Evolutionary conservation across 164 flowering plant species (phyloP).

Genomic region (Chimonanthus salicifolius): DNA sequence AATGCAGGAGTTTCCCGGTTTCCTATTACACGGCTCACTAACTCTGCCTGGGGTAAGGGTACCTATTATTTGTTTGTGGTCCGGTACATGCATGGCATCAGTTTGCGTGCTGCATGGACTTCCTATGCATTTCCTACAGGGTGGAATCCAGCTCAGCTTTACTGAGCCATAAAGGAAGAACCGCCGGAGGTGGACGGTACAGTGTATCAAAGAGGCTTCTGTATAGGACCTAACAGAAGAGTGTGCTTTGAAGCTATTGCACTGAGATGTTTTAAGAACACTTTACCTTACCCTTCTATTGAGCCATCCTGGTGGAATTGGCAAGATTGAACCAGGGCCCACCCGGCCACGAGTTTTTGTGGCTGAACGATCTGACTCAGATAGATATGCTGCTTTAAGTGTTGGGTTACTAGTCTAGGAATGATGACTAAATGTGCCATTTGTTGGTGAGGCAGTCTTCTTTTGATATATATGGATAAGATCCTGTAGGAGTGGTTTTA

Average conservation of each 20-base stretch:
- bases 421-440: too few relatives aligned
- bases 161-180: not conserved
- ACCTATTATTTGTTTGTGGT: not conserved
- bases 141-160: not conserved
- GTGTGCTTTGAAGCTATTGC: not conserved
- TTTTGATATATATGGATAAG: too few relatives aligned
- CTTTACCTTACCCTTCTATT: not conserved
- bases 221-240: not conserved
- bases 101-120: constrained; percentile 8
- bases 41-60: constrained; percentile 5
- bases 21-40: constrained; percentile 5
- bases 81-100: constrained; percentile 3
- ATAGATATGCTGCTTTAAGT: too few relatives aligned
- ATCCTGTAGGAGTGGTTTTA: too few relatives aligned
- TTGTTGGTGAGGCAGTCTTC: too few relatives aligned
- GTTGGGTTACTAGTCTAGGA: too few relatives aligned
- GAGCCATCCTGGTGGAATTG: too few relatives aligned
- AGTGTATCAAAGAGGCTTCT: not conserved
- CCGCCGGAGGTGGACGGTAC: not conserved
- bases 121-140: not conserved
- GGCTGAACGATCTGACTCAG: too few relatives aligned
- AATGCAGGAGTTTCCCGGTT: not conserved
- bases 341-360: too few relatives aligned
- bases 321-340: too few relatives aligned
- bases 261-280: not conserved